These are phyloP conservation scores for Noccaea bulbosa DNA, from an alignment of 345 rosid genomes.

Conservation along the genomic window DNA sequence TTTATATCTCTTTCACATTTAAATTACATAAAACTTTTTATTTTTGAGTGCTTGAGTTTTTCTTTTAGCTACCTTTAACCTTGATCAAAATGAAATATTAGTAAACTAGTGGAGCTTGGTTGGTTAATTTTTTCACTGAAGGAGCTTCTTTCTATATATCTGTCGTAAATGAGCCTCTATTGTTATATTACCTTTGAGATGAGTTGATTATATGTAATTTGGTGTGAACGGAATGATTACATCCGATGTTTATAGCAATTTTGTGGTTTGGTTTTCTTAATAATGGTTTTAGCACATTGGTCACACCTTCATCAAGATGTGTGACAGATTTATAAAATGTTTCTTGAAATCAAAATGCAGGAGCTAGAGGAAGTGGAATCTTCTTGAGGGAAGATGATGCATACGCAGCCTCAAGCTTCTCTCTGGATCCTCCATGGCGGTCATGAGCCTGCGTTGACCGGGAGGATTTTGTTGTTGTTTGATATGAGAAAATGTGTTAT, in stretches of 20 bases:
- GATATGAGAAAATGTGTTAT: slow-evolving; percentile 23
- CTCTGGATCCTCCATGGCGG: neutral
- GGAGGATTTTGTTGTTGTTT: slow-evolving; percentile 13
- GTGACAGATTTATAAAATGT: slow-evolving; percentile 1
- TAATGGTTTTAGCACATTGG: neutral
- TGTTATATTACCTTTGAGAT: too few species aligned
- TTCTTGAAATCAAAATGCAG: slow-evolving; percentile 31
- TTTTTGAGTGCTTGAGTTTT: neutral
- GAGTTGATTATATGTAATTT: too few species aligned
- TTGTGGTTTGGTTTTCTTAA: neutral
- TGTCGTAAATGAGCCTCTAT: too few species aligned
- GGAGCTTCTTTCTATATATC: too few species aligned
- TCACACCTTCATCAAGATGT: slow-evolving; percentile 3
- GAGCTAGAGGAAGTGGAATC: slow-evolving; percentile 12
- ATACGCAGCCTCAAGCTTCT: neutral
- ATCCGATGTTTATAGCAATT: slow-evolving; percentile 19
- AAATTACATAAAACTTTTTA: neutral
- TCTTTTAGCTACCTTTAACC: neutral
- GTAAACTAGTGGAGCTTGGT: neutral
- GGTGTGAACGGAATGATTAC: neutral
- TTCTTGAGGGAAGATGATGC: slow-evolving; percentile 21
- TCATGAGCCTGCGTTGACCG: neutral
- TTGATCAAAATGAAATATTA: neutral
- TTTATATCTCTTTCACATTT: slow-evolving; percentile 18
- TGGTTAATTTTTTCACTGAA: neutral